Base-by-base conservation (phyloP, 2,329 filamentous ascomycete genomes). In the Fusarium beomiforme region DNA sequence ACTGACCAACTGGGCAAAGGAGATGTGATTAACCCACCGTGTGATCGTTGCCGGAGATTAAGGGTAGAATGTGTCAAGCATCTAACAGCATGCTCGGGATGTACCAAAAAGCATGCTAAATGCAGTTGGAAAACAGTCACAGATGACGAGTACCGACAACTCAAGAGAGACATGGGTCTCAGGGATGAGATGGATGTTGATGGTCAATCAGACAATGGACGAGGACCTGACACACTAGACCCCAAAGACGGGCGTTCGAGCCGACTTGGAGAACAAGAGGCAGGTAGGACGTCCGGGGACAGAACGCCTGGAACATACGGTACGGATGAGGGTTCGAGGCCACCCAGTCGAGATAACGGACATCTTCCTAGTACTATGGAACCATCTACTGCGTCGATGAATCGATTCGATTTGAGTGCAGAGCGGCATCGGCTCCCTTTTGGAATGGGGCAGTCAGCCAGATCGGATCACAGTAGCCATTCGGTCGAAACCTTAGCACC, bases 61-160 rank as follows among this genome's bases (percentile, higher is more conserved):
- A 90, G 92, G 71, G 93, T 94, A 82, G 89, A 93, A 63, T 97
- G 94, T 69, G 84, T 95, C 50, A 97, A 97, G 81, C 93, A 97
- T 69, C 84, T 96, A 41, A 97, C 93, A 0, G 93, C 93, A 12
- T 97, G 94, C 77, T 89, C 92, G 79, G 93, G 93, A 24, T 97
- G 94, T 79, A 97, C 94, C 0, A 95, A 93, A 79, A 97, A 97
- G 79, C 94, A 97, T 78, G 93, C 93, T 23, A 95, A 94, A 76
- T 97, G 94, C 79, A 91, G 90, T 17, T 97, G 94, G 94, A 92
- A 91, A 72, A 90, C 92, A 46, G 89, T 96, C n/a, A 90, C 89
- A 19, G 89, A 93, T 34, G 91, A 92, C 6, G 94, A 97, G 65
- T 76, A 83, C 31, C 75, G 76, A 29, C 56, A 65, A 13, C 55